A percentile compares a stretch with the other conserved stretches of the same genome.
phyloP scores from a whole-genome alignment of 768 basidiomycete genomes.

The Hypsizygus marmoreus region DNA sequence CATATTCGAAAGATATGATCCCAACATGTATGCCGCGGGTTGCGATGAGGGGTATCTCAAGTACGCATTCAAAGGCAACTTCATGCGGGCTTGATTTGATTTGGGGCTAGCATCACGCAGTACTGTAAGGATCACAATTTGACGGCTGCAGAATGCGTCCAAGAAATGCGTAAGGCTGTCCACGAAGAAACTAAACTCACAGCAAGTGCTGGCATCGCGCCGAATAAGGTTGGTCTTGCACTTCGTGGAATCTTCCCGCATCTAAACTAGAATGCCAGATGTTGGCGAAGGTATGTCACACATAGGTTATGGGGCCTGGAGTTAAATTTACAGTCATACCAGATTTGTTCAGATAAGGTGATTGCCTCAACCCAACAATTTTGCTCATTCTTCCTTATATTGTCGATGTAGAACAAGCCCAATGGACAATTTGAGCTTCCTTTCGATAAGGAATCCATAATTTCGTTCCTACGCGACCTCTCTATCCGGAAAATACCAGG shows the following conservation, averaged over 20 bases:
- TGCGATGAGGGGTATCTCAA: constrained; percentile 94
- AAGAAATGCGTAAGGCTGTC: constrained; percentile 74
- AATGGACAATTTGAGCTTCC: constrained; percentile 86
- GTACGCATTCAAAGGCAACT: constrained; percentile 42
- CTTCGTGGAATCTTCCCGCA: constrained; percentile 9
- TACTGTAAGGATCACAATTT: constrained; percentile 75
- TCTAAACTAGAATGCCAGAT: constrained; percentile 49
- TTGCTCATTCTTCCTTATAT: constrained; percentile 2
- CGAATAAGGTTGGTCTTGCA: constrained; percentile 73
- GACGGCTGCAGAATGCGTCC: constrained; percentile 72
- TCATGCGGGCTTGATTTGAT: constrained; percentile 1
- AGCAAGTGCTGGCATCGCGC: constrained; percentile 93
- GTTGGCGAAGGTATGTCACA: constrained; percentile 77
- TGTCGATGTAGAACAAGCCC: constrained; percentile 74
- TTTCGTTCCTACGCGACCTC: constrained; percentile 76
- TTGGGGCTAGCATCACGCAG: constrained; percentile 64
- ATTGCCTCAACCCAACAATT: constrained; percentile 1
- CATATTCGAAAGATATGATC: constrained; percentile 68
- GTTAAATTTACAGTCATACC: background rate
- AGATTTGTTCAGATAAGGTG: constrained; percentile 95
- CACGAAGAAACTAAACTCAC: constrained; percentile 81
- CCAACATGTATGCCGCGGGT: constrained; percentile 72
- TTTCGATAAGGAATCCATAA: constrained; percentile 64
- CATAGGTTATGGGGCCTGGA: background rate
- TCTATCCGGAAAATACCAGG: constrained; percentile 88